Conservation (phyloP, 2,329 filamentous ascomycete species). For the Colletotrichum acutatum region DNA sequence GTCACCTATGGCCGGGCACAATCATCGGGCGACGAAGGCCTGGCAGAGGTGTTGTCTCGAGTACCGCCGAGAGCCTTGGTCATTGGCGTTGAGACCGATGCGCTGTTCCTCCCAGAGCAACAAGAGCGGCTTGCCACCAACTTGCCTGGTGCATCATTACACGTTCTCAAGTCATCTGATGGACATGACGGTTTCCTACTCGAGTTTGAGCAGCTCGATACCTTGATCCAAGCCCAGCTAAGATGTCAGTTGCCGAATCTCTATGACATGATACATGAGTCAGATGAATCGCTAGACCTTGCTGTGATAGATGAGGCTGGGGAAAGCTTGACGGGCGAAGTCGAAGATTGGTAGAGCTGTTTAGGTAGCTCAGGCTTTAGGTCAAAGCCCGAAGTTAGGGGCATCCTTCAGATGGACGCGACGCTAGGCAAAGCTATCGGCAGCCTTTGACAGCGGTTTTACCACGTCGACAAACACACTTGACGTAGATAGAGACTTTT, state of each 20-base stretch:
- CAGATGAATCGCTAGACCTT: background rate
- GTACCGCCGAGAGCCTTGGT: conserved; percentile 44
- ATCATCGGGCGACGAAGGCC: conserved; percentile 48
- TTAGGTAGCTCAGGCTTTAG: background rate
- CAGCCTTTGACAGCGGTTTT: background rate
- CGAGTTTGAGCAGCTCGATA: conserved; percentile 46
- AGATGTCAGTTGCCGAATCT: background rate
- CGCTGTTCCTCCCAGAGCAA: conserved; percentile 46
- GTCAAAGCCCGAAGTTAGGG: background rate
- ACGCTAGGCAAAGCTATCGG: background rate
- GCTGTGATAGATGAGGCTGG: background rate
- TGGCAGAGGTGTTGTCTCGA: conserved; percentile 39
- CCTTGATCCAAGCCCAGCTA: conserved; percentile 40
- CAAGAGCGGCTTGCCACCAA: conserved; percentile 44
- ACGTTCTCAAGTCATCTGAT: conserved; percentile 42
- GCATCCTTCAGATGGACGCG: background rate
- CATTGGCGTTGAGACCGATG: conserved; percentile 47
- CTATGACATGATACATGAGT: background rate
- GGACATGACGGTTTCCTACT: conserved; percentile 51
- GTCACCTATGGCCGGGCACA: conserved; percentile 43
- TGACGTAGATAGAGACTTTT: background rate
- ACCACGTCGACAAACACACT: background rate
- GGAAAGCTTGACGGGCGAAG: conserved; percentile 17
- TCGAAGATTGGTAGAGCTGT: conserved; percentile 73
- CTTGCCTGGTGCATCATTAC: conserved; percentile 43